These are phyloP conservation scores for Hyaloscypha hepaticicola DNA, from an alignment of 495 filamentous ascomycete species.

Conservation along the genomic window DNA sequence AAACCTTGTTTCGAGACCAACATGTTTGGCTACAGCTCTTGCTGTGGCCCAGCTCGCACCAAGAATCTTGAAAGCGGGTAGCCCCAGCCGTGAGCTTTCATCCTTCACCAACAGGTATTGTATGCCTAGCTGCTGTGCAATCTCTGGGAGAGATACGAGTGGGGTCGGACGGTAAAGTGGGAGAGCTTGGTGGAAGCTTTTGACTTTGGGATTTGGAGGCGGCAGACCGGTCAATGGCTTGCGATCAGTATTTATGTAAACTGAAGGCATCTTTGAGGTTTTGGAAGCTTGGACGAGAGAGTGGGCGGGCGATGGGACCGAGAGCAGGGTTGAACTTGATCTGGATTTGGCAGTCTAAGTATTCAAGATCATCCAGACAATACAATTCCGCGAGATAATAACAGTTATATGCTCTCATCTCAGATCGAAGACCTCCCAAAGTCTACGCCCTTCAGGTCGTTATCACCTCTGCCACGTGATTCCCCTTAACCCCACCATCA, in stretches of 20 bases:
- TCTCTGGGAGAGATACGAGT: slow-evolving; percentile 46
- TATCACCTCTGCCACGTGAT: no score
- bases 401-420: no score
- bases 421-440: no score
- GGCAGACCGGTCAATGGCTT: slow-evolving; percentile 4
- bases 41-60: slow-evolving; percentile 70
- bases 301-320: not conserved
- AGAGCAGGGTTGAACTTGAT: not conserved
- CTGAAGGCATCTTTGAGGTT: not conserved
- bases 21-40: slow-evolving; percentile 46
- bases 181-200: slow-evolving; percentile 51
- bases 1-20: slow-evolving; percentile 26
- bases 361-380: no score
- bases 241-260: slow-evolving; percentile 1
- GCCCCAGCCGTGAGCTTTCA: slow-evolving; percentile 55
- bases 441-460: not conserved
- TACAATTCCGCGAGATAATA: no score
- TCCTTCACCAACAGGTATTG: slow-evolving; percentile 56
- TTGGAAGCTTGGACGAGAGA: not conserved
- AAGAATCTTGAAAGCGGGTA: slow-evolving; percentile 73
- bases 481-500: not conserved
- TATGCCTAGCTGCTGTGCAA: slow-evolving; percentile 56
- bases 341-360: not conserved
- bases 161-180: slow-evolving; percentile 48
- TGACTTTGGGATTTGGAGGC: not conserved